phyloP scores from a whole-genome alignment of 2,329 filamentous ascomycete species.

The Neophaeococcomyces aloes region DNA sequence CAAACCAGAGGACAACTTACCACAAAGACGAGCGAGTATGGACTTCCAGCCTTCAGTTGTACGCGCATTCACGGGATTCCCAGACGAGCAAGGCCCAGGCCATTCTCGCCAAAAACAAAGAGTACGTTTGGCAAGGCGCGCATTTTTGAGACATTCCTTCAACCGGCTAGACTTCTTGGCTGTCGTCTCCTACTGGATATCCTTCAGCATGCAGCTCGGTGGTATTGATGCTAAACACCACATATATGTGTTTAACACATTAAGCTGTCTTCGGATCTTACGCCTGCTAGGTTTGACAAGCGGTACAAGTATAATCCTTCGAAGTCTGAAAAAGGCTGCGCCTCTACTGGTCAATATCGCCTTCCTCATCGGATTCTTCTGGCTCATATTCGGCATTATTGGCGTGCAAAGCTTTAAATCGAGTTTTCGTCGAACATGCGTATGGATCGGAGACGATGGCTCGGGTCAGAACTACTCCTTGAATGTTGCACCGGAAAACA shows the following conservation, averaged over 20 bases:
- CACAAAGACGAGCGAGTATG: conserved; percentile 21
- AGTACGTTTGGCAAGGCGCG: conserved; percentile 74
- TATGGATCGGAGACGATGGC: conserved; percentile 58
- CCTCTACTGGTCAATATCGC: conserved; percentile 85
- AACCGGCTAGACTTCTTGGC: conserved; percentile 92
- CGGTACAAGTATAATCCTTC: conserved; percentile 88
- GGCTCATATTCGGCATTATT: conserved; percentile 92
- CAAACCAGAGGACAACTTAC: conserved; percentile 29
- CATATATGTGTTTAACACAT: conserved; percentile 87
- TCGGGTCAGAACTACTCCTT: conserved; percentile 29
- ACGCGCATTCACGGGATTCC: conserved; percentile 62
- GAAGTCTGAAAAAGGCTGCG: conserved; percentile 90
- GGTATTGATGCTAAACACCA: conserved; percentile 60
- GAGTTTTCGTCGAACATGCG: conserved; percentile 64
- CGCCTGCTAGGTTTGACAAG: conserved; percentile 84
- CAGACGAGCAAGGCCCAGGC: conserved; percentile 45
- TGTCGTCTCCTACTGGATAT: conserved; percentile 89
- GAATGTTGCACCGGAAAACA: conserved; percentile 45
- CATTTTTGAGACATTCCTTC: conserved; percentile 89
- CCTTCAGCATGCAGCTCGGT: conserved; percentile 61
- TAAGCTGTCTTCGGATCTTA: conserved; percentile 87
- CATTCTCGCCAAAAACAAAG: conserved; percentile 69
- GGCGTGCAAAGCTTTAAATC: conserved; percentile 94
- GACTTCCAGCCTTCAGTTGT: conserved; percentile 55
- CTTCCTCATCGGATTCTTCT: conserved; percentile 93